Conservation (phyloP, 2,329 filamentous ascomycete genomes). For the Pseudocercospora cruenta region DNA sequence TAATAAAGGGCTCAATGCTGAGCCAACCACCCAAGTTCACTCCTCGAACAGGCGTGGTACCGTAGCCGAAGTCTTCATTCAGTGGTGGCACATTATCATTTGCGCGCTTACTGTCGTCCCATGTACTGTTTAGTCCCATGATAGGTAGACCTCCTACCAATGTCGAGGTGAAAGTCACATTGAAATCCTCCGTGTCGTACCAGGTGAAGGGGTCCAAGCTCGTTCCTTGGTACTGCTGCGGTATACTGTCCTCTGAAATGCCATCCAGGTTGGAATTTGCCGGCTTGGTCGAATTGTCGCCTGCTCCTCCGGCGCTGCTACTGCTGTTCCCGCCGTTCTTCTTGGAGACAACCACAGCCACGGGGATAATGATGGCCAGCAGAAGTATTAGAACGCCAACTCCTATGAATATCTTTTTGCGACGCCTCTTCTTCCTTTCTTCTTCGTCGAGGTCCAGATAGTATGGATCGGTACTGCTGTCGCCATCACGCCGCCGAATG, state of each 20-base stretch:
- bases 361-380: constrained; percentile 52
- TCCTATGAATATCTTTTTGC: constrained; percentile 56
- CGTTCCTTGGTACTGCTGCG: constrained; percentile 68
- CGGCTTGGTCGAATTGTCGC: constrained; percentile 38
- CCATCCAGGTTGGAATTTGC: constrained; percentile 51
- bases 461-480: constrained; percentile 40
- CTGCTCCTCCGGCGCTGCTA: constrained; percentile 24
- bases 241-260: constrained; percentile 49
- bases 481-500: constrained; percentile 46
- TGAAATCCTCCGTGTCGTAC: constrained; percentile 89
- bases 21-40: constrained; percentile 96
- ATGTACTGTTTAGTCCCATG: constrained; percentile 83
- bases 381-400: constrained; percentile 45
- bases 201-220: constrained; percentile 88
- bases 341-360: constrained; percentile 50
- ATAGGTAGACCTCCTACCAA: constrained; percentile 85
- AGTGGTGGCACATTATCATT: constrained; percentile 81
- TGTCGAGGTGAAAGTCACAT: constrained; percentile 85
- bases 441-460: constrained; percentile 42
- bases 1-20: constrained; percentile 91
- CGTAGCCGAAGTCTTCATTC: constrained; percentile 77
- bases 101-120: constrained; percentile 79
- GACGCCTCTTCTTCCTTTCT: constrained; percentile 49
- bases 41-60: constrained; percentile 77
- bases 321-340: constrained; percentile 40